Evolutionary conservation across 352 stramenopile genomes (phyloP), one percentile per base, ranked within the genome.

Genomic region (Phytophthora boehmeriae): DNA sequence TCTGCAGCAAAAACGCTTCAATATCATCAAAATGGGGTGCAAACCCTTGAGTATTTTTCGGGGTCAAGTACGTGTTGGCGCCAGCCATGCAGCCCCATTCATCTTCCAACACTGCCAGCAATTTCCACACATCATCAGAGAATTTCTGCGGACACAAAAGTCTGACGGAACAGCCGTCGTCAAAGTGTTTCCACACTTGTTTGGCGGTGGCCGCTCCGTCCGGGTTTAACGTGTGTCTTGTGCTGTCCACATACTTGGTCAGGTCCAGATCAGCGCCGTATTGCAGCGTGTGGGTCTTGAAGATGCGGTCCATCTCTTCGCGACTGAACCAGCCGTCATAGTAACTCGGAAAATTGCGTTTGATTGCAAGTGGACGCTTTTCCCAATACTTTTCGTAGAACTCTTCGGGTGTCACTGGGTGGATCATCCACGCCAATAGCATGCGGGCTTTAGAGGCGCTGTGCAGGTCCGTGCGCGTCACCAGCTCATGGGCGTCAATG

Each of bases 1-100:
- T 63, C 66, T 99, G 96, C 23, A 98, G 60, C 59, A 98, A 78
- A 66, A 98, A 98, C 0, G 94, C 95, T 66, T 98, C 95, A 62
- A 98, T 98, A 62, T 99, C 95, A 56, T 99, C 96, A 54, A 98
- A 99, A 73, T 99, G 96, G 4, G 96, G 95, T n/a, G 95, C 95
- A 79, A 99, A 98, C 11, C 96, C 96, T 77, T 98, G 95, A 11
- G 92, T 97, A 42, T 80, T 79, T 34, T 88, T 74, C 11, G 95
- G 93, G 8, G 96, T 98, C 30, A 98, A 72, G 71, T 99, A 98
- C 13, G 89, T 89, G 72, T 98, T 98, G 22, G 89, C 83, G 54
- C 96, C 96, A 10, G 97, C 92, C 89, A 98, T 98, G 54, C 90
- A 98, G 48, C 90, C 89, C 63, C 93, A 98, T 74, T 98, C 90